phyloP scores from a whole-genome alignment of 805 yeast genomes.

The Metschnikowia orientalis region DNA sequence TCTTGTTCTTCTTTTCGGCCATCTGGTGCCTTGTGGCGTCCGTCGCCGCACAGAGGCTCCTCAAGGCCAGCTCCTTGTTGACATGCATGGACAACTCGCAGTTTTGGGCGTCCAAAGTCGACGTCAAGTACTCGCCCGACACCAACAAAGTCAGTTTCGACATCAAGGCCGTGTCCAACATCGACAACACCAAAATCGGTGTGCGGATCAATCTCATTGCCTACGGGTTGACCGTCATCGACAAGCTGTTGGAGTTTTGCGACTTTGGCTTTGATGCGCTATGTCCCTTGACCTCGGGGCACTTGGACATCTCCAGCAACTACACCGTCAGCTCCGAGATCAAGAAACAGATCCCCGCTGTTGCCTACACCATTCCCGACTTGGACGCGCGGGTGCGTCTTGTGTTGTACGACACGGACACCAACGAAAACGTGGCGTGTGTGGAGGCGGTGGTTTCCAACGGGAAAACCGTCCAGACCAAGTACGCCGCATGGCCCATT shows the following conservation, averaged over 20 bases:
- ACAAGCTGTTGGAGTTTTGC: constrained; percentile 61
- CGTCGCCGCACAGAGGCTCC: constrained; percentile 20
- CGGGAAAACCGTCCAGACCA: constrained; percentile 91
- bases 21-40: constrained; percentile 6
- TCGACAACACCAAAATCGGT: constrained; percentile 59
- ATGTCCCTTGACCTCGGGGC: constrained; percentile 88
- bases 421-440: constrained; percentile 68
- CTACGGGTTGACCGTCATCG: constrained; percentile 70
- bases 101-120: constrained; percentile 78
- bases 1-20: neutral
- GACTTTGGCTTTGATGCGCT: constrained; percentile 39
- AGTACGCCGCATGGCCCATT: constrained; percentile 82
- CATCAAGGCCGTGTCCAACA: constrained; percentile 72
- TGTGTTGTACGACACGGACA: constrained; percentile 42
- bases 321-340: constrained; percentile 41
- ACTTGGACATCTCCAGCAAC: constrained; percentile 62
- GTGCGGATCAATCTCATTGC: constrained; percentile 66
- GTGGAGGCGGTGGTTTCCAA: constrained; percentile 82
- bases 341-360: constrained; percentile 59
- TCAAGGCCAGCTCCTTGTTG: constrained; percentile 64
- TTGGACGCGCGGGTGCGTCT: constrained; percentile 88
- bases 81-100: constrained; percentile 91
- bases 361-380: constrained; percentile 90
- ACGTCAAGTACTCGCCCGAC: constrained; percentile 66
- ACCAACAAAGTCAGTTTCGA: constrained; percentile 61